A percentile compares a stretch with the other conserved stretches of the same genome.
phyloP scores from a whole-genome alignment of 2,329 filamentous ascomycete species.

The Ceratocystis cubensis region DNA sequence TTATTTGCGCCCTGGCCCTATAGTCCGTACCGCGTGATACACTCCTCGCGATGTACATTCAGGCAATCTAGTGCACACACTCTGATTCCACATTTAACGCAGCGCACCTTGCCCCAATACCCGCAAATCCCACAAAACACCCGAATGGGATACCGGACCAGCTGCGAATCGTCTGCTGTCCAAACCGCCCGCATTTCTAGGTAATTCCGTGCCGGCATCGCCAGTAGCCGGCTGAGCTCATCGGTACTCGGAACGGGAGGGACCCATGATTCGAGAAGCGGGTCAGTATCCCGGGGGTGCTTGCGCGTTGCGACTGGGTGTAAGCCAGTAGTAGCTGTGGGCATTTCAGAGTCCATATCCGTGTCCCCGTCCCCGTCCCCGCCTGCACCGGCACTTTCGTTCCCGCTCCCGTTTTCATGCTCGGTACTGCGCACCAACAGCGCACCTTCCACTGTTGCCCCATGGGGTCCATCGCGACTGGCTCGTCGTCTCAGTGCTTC shows the following conservation, averaged over 20 bases:
- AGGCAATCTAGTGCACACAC: slow-evolving; percentile 69
- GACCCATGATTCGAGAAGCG: slow-evolving; percentile 45
- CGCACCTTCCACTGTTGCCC: neutral
- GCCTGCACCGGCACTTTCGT: neutral
- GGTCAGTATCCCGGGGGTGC: slow-evolving; percentile 42
- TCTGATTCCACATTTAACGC: slow-evolving; percentile 63
- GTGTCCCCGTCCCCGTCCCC: neutral
- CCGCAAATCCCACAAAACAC: slow-evolving; percentile 69
- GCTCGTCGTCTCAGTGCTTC: slow-evolving; percentile 1
- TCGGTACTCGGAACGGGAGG: slow-evolving; percentile 46
- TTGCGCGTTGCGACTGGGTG: slow-evolving; percentile 20
- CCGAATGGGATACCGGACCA: slow-evolving; percentile 42
- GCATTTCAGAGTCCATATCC: neutral
- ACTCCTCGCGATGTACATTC: slow-evolving; percentile 58
- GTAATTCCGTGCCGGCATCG: slow-evolving; percentile 54
- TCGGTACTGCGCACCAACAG: neutral
- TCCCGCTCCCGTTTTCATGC: neutral
- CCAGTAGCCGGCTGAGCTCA: slow-evolving; percentile 52
- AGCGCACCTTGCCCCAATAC: slow-evolving; percentile 67
- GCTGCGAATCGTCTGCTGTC: slow-evolving; percentile 27
- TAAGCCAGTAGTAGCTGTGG: neutral
- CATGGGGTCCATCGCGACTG: neutral
- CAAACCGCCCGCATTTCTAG: slow-evolving; percentile 45
- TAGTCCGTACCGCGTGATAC: slow-evolving; percentile 50
- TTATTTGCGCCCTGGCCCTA: slow-evolving; percentile 23